Evolutionary conservation across 192 early-diverging fungal species (phyloP).

Genomic region (Gamsiella multidivaricata): DNA sequence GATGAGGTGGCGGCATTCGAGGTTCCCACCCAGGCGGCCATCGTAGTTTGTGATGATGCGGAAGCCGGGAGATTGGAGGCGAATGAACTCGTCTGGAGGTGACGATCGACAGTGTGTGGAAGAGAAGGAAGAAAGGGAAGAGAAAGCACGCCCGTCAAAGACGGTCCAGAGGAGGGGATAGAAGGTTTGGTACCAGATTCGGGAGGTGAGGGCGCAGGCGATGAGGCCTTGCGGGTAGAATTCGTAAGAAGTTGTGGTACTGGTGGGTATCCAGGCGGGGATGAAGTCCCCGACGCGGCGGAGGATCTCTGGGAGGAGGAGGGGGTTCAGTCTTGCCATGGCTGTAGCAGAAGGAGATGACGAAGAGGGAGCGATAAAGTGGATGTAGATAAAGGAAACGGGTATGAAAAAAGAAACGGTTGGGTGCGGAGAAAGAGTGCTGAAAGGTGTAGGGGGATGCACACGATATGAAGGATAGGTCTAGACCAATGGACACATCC

Average conservation of each 20-base stretch:
- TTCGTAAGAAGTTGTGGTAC: background rate
- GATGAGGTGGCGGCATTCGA: background rate
- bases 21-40: background rate
- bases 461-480: too few relatives aligned
- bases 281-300: background rate
- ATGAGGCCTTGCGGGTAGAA: slow-evolving; percentile 8
- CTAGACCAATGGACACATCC: too few relatives aligned
- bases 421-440: too few relatives aligned
- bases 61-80: background rate
- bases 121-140: too few relatives aligned
- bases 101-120: too few relatives aligned
- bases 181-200: slow-evolving; percentile 9
- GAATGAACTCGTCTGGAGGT: background rate
- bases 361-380: background rate
- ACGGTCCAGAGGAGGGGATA: slow-evolving; percentile 15
- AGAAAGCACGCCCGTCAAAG: slow-evolving; percentile 9
- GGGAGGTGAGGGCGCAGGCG: slow-evolving; percentile 7
- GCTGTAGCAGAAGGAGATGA: background rate
- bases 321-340: slow-evolving; percentile 2
- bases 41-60: slow-evolving; percentile 8
- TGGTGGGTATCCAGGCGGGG: slow-evolving; percentile 4
- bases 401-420: background rate
- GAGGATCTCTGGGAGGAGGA: slow-evolving; percentile 16
- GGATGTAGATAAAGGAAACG: background rate
- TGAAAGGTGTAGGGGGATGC: too few relatives aligned